Conservation (phyloP, 192 early-diverging fungal genomes). For the Pilaira anomala region DNA sequence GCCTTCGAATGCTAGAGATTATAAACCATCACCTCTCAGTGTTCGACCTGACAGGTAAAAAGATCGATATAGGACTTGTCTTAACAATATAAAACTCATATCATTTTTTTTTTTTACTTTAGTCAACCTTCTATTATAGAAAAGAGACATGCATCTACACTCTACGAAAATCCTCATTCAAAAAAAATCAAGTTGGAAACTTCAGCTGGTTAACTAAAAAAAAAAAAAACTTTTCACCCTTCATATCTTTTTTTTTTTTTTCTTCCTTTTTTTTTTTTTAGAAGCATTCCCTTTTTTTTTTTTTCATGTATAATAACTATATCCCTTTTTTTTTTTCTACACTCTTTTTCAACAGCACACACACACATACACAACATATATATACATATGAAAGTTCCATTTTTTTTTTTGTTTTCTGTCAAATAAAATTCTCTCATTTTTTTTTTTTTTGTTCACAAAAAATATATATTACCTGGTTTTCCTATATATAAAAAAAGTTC, state of each 20-base stretch:
- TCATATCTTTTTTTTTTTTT: too few relatives aligned
- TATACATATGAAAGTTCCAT: too few relatives aligned
- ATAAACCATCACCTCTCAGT: constrained; percentile 14
- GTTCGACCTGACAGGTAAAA: neutral
- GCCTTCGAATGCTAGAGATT: constrained; percentile 14
- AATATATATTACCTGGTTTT: too few relatives aligned
- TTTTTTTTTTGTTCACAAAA: too few relatives aligned
- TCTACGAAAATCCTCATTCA: constrained; percentile 2
- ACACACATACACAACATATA: too few relatives aligned
- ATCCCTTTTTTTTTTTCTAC: too few relatives aligned
- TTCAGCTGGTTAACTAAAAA: constrained; percentile 8
- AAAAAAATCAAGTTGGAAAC: constrained; percentile 9
- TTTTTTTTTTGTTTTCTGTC: too few relatives aligned
- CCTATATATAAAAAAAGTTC: too few relatives aligned
- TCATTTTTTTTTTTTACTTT: neutral
- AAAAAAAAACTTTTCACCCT: neutral
- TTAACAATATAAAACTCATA: neutral
- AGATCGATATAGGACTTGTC: neutral
- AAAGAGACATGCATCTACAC: neutral
- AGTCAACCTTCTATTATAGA: neutral
- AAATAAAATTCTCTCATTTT: too few relatives aligned
- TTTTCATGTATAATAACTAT: too few relatives aligned
- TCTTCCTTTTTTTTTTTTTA: neutral
- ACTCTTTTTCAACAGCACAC: too few relatives aligned
- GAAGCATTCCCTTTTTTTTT: too few relatives aligned